phyloP scores from a whole-genome alignment of 345 rosid species.

The Eucalyptus guilfoylei region DNA sequence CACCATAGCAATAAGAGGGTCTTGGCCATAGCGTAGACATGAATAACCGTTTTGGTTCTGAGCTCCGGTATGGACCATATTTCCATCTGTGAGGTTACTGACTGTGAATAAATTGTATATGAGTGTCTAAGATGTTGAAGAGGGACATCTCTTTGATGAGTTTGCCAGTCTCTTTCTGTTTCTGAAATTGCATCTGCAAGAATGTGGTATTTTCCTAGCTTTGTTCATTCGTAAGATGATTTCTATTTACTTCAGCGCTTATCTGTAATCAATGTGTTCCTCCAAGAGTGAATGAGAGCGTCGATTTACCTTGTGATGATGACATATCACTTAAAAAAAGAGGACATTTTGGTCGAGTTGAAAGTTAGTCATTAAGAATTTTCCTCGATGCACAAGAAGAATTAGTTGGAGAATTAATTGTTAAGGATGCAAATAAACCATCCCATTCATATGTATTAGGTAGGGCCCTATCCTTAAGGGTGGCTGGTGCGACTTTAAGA shows the following conservation, averaged over 20 bases:
- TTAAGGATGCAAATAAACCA: background rate
- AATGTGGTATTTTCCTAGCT: background rate
- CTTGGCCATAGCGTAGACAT: background rate
- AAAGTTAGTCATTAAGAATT: background rate
- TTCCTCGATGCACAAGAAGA: background rate
- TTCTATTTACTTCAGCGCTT: background rate
- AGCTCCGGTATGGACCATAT: background rate
- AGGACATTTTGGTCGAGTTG: background rate
- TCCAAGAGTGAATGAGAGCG: background rate
- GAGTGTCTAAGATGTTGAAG: background rate
- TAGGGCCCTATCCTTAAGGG: background rate
- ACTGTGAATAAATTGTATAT: background rate
- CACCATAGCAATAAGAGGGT: background rate
- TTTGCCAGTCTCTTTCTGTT: background rate
- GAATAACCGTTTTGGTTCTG: background rate
- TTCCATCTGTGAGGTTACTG: background rate
- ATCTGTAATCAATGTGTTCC: background rate
- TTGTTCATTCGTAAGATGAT: background rate
- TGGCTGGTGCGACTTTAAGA: background rate
- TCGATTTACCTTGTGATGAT: background rate
- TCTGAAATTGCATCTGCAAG: background rate
- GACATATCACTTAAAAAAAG: background rate
- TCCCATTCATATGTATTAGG: background rate
- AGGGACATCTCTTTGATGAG: background rate
- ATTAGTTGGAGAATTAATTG: background rate